A percentile compares a stretch with the other conserved stretches of the same genome.
phyloP scores from a whole-genome alignment of 1,284 basidiomycete species.

The Ustilago vetiveriae region DNA sequence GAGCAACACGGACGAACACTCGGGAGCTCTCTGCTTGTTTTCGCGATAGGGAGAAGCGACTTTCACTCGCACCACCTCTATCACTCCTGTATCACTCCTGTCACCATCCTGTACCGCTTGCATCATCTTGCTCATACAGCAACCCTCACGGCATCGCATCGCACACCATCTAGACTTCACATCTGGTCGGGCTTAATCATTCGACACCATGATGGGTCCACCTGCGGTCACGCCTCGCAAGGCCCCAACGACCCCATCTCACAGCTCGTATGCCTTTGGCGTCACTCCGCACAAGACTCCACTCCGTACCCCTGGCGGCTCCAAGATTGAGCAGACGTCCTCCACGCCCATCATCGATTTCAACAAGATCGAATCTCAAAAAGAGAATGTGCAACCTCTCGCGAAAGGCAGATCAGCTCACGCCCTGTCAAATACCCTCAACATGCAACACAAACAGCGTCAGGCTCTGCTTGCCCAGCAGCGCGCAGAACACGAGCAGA shows the following conservation, averaged over 20 bases:
- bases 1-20: neutral
- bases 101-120: too few species aligned
- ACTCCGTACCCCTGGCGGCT: slow-evolving; percentile 53
- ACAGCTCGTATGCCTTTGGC: slow-evolving; percentile 21
- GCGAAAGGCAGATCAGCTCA: slow-evolving; percentile 72
- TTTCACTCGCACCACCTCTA: too few species aligned
- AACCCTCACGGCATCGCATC: too few species aligned
- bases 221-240: slow-evolving; percentile 50
- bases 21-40: too few species aligned
- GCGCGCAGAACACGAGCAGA: slow-evolving; percentile 52
- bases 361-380: slow-evolving; percentile 70
- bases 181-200: too few species aligned
- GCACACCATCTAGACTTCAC: too few species aligned
- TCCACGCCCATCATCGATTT: slow-evolving; percentile 65
- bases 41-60: too few species aligned
- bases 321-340: slow-evolving; percentile 61
- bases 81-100: too few species aligned
- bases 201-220: slow-evolving; percentile 30
- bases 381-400: slow-evolving; percentile 74
- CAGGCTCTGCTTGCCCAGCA: slow-evolving; percentile 49
- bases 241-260: slow-evolving; percentile 28
- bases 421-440: slow-evolving; percentile 69
- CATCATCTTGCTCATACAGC: too few species aligned
- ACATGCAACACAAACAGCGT: slow-evolving; percentile 60
- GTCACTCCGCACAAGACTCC: slow-evolving; percentile 60